Base-by-base conservation (phyloP, 192 early-diverging fungal species). In the Glomus cerebriforme region DNA sequence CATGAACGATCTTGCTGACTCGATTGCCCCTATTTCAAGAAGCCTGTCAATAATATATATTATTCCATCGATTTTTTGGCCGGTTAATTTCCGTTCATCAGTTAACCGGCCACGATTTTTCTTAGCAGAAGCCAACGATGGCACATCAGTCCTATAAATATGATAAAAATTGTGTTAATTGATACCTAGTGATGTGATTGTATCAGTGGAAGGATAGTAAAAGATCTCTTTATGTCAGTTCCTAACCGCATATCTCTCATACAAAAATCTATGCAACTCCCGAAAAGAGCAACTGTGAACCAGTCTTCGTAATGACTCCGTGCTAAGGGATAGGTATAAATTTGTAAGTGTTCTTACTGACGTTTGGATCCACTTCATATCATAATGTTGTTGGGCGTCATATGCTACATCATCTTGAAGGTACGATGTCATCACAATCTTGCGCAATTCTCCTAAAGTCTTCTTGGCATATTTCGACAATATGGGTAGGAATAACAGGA, bases 171-270 rank as follows among this genome's bases (percentile, higher is more conserved):
- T 47, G 54, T 59, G 34, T 47, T 47, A 43, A 24, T 73, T 69
- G 27, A 73, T 10, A 45, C 32, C 3, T 58, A 59, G 29, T 19
- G 17, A 31, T 43, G 43, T 65, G 7, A 77, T 65, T 77, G 75
- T 17, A 65, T 77, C 43, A 31, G 37, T 43, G 37, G n/a, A 60
- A 29, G 37, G 19, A 62, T 60, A 13, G 2, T 65, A 9, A 65
- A 64, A 64, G 47, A 77, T 43, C 75, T 77, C n/a, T 77, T 77
- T 65, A 77, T 31, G 27, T 65, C 62, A 63, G 75, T 77, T 2
- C 63, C 75, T 62, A 77, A 31, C 45, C 35, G 22, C 4, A 22
- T 26, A 24, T 77, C 75, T 34, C 62, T 65, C 34, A 77, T 12
- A 8, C 31, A 63, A 32, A 77, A 66, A 65, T 77, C 75, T 9